Conservation (phyloP, 148 eudicot genomes). For the Cornus controversa region DNA sequence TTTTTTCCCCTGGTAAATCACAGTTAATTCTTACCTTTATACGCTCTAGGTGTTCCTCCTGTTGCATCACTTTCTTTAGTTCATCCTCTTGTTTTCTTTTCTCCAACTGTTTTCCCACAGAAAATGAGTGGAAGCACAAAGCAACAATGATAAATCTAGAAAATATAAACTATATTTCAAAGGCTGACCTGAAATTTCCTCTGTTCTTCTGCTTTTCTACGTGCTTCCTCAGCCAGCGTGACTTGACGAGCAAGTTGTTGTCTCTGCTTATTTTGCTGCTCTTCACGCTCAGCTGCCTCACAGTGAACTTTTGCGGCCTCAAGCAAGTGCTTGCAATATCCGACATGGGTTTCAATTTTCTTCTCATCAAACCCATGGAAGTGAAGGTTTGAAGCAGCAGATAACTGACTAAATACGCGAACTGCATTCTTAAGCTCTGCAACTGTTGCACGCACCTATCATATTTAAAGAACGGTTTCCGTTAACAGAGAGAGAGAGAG, state of each 20-base stretch:
- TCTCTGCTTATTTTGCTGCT: slow-evolving; percentile 71
- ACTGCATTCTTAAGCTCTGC: slow-evolving; percentile 87
- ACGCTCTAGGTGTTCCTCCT: slow-evolving; percentile 82
- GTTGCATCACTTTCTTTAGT: slow-evolving; percentile 71
- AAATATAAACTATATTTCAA: slow-evolving; percentile 4
- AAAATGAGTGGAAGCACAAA: slow-evolving; percentile 20
- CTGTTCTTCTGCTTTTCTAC: slow-evolving; percentile 92
- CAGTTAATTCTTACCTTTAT: slow-evolving; percentile 51
- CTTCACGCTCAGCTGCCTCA: slow-evolving; percentile 93
- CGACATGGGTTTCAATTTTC: slow-evolving; percentile 95
- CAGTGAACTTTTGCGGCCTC: slow-evolving; percentile 81
- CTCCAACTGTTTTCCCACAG: slow-evolving; percentile 63
- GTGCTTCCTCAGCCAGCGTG: slow-evolving; percentile 81
- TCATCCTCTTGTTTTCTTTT: slow-evolving; percentile 98
- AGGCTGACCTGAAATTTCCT: slow-evolving; percentile 69
- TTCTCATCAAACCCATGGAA: slow-evolving; percentile 96
- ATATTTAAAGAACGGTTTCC: not conserved
- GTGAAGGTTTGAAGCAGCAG: slow-evolving; percentile 74
- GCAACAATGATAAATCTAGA: not conserved
- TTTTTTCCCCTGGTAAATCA: no score
- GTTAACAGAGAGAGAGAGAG: not conserved
- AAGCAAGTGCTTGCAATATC: slow-evolving; percentile 87
- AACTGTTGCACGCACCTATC: slow-evolving; percentile 82
- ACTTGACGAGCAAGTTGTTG: slow-evolving; percentile 87
- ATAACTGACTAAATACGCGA: slow-evolving; percentile 80